These are phyloP conservation scores for Punica granatum DNA, from an alignment of 345 rosid species.

Conservation along the genomic window DNA sequence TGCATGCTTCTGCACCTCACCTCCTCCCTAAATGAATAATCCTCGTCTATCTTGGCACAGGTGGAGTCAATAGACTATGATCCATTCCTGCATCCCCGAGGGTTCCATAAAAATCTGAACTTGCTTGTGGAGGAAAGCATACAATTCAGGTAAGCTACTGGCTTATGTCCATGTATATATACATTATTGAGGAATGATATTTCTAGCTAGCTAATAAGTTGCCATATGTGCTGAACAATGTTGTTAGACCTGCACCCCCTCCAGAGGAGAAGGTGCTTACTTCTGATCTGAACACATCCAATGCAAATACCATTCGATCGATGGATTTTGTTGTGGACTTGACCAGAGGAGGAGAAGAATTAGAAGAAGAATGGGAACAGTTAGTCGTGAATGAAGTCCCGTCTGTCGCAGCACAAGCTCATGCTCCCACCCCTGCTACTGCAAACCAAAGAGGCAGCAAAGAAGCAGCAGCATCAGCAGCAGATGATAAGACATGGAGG, in stretches of 20 bases:
- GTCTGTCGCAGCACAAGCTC: constrained; percentile 32
- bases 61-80: constrained; percentile 62
- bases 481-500: constrained; percentile 46
- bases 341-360: constrained; percentile 26
- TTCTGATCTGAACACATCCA: constrained; percentile 24
- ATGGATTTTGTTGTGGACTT: constrained; percentile 14
- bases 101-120: constrained; percentile 75
- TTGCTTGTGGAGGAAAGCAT: constrained; percentile 63
- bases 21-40: background rate
- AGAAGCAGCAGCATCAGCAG: constrained; percentile 24
- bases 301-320: constrained; percentile 1
- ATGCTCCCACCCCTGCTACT: constrained; percentile 11
- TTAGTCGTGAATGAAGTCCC: constrained; percentile 47
- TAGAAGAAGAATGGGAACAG: constrained; percentile 82
- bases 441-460: constrained; percentile 25
- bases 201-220: background rate
- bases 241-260: constrained; percentile 3
- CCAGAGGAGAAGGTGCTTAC: constrained; percentile 24
- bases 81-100: constrained; percentile 70
- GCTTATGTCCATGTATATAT: constrained; percentile 4
- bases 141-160: constrained; percentile 50
- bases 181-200: constrained; percentile 8
- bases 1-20: background rate
- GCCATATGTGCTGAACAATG: background rate
- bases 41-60: constrained; percentile 24